A percentile compares a stretch with the other conserved stretches of the same genome.
Conservation (phyloP, 2,329 filamentous ascomycete genomes). For the Trichoderma breve region DNA sequence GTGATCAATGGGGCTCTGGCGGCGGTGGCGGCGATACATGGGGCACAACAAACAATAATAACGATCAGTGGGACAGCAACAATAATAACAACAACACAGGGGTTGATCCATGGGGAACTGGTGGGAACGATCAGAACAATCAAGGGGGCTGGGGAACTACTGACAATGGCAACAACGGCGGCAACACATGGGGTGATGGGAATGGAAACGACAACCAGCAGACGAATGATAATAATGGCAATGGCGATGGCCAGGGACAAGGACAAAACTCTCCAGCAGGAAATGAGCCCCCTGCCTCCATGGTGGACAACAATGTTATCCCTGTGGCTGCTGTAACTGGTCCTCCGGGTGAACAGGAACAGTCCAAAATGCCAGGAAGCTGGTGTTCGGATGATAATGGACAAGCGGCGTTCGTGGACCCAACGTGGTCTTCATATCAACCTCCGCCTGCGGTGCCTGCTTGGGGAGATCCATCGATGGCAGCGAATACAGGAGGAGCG, state of each 20-base stretch:
- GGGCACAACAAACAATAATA: slow-evolving; percentile 6
- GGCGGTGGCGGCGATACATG: background rate
- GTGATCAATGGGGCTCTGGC: background rate
- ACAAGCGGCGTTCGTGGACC: slow-evolving; percentile 18
- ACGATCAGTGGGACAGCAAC: background rate
- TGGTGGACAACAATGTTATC: slow-evolving; percentile 9
- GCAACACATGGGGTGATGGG: slow-evolving; percentile 3
- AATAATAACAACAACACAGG: background rate
- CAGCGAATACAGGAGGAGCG: slow-evolving; percentile 33
- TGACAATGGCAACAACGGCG: background rate
- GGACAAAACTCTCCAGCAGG: slow-evolving; percentile 12
- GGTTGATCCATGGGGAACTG: background rate
- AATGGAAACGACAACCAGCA: background rate
- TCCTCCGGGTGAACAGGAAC: background rate
- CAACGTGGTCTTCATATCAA: background rate
- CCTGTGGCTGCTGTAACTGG: background rate
- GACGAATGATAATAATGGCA: background rate
- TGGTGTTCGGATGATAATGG: slow-evolving; percentile 25
- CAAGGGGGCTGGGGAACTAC: background rate
- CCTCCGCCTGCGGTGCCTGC: slow-evolving; percentile 10
- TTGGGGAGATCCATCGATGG: slow-evolving; percentile 34
- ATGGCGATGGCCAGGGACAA: slow-evolving; percentile 24
- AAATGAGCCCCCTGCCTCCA: background rate
- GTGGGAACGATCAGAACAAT: background rate
- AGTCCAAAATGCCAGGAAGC: slow-evolving; percentile 33